A percentile compares a stretch with the other conserved stretches of the same genome.
Conservation (phyloP, 2,329 filamentous ascomycete genomes). For the Nothophaeocryptopus gaeumannii region DNA sequence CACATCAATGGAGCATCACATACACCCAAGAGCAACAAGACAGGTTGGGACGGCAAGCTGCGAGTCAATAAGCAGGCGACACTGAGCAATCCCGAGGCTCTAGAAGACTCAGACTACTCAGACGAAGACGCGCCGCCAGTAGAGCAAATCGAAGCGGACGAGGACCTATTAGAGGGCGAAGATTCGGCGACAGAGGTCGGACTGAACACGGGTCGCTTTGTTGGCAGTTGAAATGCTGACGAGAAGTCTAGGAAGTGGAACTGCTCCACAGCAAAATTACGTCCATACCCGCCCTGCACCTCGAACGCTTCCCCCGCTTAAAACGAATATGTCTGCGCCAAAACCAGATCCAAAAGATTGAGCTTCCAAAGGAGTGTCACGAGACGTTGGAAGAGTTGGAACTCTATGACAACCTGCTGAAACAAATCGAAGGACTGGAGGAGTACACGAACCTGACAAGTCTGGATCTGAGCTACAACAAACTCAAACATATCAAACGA, state of each 20-base stretch:
- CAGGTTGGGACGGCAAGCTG: constrained; percentile 80
- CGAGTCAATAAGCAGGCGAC: constrained; percentile 67
- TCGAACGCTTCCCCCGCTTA: constrained; percentile 73
- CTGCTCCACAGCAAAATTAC: constrained; percentile 82
- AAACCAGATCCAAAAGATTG: constrained; percentile 79
- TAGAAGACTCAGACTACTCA: constrained; percentile 83
- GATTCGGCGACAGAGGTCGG: constrained; percentile 52
- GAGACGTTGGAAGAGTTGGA: constrained; percentile 77
- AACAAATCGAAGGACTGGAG: constrained; percentile 80
- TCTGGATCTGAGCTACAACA: constrained; percentile 96
- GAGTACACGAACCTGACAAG: constrained; percentile 69
- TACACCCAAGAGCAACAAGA: constrained; percentile 19
- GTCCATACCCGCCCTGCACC: constrained; percentile 72
- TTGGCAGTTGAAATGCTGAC: constrained; percentile 5
- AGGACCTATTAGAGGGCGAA: constrained; percentile 62
- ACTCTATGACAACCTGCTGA: constrained; percentile 93
- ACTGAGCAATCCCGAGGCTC: constrained; percentile 73
- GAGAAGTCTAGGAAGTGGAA: constrained; percentile 67
- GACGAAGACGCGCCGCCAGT: constrained; percentile 66
- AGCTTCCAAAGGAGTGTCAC: constrained; percentile 65
- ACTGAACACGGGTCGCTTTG: constrained; percentile 2
- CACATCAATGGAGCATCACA: constrained; percentile 10
- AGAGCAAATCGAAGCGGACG: constrained; percentile 76
- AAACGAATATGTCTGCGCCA: constrained; percentile 83
- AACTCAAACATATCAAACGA: constrained; percentile 97